Conservation (phyloP, 192 early-diverging fungal genomes). For the Chytriomyces sp. region DNA sequence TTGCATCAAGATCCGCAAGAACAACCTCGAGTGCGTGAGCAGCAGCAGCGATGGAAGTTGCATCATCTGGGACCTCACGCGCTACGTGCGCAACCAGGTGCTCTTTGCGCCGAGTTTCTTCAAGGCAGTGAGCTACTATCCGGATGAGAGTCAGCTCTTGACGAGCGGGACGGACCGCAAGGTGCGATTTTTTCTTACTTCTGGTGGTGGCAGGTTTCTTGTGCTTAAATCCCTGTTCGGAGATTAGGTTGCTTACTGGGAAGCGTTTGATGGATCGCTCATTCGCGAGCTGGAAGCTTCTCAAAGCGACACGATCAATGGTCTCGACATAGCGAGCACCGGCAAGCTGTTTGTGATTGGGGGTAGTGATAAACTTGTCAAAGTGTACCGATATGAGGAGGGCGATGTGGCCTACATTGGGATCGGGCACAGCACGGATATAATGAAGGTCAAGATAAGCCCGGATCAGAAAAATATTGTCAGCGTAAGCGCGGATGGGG, state of each 20-base stretch:
- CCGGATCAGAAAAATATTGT: constrained; percentile 54
- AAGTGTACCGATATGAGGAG: constrained; percentile 65
- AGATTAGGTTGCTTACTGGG: constrained; percentile 60
- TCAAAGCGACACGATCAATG: constrained; percentile 63
- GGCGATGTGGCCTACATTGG: constrained; percentile 56
- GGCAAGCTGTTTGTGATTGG: constrained; percentile 61
- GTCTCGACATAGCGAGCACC: constrained; percentile 56
- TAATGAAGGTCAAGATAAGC: constrained; percentile 60
- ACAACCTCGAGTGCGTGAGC: constrained; percentile 61
- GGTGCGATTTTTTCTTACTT: constrained; percentile 17
- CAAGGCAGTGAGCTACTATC: constrained; percentile 58
- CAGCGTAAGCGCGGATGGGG: constrained; percentile 55
- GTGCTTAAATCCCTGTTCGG: neutral
- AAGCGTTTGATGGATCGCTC: constrained; percentile 61
- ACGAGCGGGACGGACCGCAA: constrained; percentile 65
- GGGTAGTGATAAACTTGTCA: constrained; percentile 62
- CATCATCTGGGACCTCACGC: constrained; percentile 62
- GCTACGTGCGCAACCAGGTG: constrained; percentile 66
- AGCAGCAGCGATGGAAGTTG: constrained; percentile 58
- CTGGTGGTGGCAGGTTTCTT: neutral
- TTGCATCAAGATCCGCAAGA: constrained; percentile 61
- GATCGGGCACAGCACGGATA: constrained; percentile 63
- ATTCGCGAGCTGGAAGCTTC: constrained; percentile 64
- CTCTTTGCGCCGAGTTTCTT: constrained; percentile 64
- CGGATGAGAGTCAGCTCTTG: constrained; percentile 60